Evolutionary conservation across 2,329 filamentous ascomycete species (phyloP).

Genomic region (Aspergillus unguis): DNA sequence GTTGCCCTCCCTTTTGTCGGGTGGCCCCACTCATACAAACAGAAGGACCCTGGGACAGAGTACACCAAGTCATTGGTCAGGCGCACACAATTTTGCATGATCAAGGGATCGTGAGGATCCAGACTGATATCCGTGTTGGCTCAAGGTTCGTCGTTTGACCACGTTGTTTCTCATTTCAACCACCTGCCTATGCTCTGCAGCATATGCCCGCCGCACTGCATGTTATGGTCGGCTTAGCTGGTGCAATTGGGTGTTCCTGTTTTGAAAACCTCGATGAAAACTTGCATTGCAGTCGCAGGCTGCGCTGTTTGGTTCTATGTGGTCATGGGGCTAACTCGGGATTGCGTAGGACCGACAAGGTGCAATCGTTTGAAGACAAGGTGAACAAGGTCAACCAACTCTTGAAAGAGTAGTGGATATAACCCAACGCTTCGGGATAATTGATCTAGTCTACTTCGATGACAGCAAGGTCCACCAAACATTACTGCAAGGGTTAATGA

Average conservation of each 20-base stretch:
- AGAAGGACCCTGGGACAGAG: slow-evolving; percentile 91
- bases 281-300: no score
- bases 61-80: slow-evolving; percentile 81
- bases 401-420: slow-evolving; percentile 34
- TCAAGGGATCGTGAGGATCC: slow-evolving; percentile 74
- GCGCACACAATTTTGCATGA: slow-evolving; percentile 75
- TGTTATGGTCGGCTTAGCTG: no score
- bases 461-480: no score
- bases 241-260: no score
- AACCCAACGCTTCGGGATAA: not conserved
- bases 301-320: not conserved
- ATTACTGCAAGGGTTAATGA: no score
- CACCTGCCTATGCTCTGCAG: not conserved
- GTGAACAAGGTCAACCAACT: slow-evolving; percentile 60
- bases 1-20: not conserved
- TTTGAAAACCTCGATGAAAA: no score
- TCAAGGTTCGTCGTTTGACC: slow-evolving; percentile 57
- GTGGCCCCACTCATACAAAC: slow-evolving; percentile 11
- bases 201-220: not conserved
- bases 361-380: slow-evolving; percentile 76
- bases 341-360: slow-evolving; percentile 70
- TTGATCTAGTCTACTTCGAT: no score
- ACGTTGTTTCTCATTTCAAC: not conserved
- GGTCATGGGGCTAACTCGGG: slow-evolving; percentile 11
- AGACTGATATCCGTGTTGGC: slow-evolving; percentile 83